Conservation (phyloP, 2,329 filamentous ascomycete species). For the Macrophomina pseudophaseolina region DNA sequence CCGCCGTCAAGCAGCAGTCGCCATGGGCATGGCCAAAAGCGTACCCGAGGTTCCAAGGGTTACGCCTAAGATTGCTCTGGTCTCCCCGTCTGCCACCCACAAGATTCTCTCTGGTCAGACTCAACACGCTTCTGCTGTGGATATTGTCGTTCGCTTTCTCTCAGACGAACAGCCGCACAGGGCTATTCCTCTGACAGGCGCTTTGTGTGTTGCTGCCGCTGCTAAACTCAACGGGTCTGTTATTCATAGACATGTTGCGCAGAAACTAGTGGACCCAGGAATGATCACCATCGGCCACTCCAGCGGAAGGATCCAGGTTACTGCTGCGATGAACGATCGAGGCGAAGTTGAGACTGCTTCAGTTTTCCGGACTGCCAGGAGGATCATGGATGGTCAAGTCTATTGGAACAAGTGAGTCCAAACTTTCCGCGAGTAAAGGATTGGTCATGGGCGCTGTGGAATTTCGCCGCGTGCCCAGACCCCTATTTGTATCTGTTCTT, state of each 20-base stretch:
- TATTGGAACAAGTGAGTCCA: conserved; percentile 27
- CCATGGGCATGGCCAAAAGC: conserved; percentile 64
- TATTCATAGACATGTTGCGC: conserved; percentile 39
- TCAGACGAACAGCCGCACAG: conserved; percentile 52
- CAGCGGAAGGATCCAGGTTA: conserved; percentile 45
- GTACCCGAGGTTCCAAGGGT: conserved; percentile 56
- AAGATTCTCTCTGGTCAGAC: conserved; percentile 31
- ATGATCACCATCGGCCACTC: conserved; percentile 47
- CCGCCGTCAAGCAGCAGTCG: conserved; percentile 65
- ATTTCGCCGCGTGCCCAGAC: too few species aligned
- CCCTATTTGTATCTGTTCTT: too few species aligned
- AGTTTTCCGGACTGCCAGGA: conserved; percentile 45
- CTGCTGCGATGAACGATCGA: conserved; percentile 29
- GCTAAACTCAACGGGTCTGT: conserved; percentile 44
- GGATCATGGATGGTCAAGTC: conserved; percentile 43
- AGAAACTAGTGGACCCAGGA: conserved; percentile 35
- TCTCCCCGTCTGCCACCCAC: conserved; percentile 35
- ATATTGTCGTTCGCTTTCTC: conserved; percentile 51
- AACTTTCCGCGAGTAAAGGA: neutral
- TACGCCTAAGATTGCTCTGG: conserved; percentile 68
- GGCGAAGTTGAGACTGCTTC: conserved; percentile 35
- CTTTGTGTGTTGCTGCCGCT: conserved; percentile 49
- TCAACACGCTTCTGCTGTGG: conserved; percentile 39
- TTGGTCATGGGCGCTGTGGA: too few species aligned
- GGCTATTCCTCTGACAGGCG: conserved; percentile 50